phyloP scores from a whole-genome alignment of 257 asterid genomes.

The Salvia splendens region DNA sequence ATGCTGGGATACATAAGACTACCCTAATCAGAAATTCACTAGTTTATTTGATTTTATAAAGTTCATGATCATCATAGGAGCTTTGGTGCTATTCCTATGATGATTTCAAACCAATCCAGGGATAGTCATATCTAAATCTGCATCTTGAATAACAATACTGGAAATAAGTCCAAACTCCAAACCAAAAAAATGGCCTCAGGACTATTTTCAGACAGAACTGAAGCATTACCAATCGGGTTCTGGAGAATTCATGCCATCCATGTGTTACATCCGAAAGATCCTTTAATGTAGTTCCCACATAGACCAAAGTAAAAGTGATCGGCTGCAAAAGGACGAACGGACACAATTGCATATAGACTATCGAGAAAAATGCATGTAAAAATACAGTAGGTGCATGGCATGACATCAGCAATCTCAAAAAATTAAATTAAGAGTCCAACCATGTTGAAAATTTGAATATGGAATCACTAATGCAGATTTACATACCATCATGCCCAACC shows the following conservation, averaged over 20 bases:
- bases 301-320: slow-evolving; percentile 88
- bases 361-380: background rate
- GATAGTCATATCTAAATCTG: background rate
- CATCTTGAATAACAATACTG: background rate
- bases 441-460: background rate
- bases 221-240: slow-evolving; percentile 78
- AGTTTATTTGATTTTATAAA: background rate
- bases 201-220: slow-evolving; percentile 3
- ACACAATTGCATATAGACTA: slow-evolving; percentile 6
- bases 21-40: background rate
- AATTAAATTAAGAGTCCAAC: no score
- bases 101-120: background rate
- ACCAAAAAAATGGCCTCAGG: background rate
- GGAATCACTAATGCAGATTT: slow-evolving; percentile 15
- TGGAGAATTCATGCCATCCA: slow-evolving; percentile 89
- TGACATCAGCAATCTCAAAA: no score
- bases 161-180: background rate
- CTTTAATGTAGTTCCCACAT: slow-evolving; percentile 94
- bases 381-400: no score
- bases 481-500: slow-evolving; percentile 99
- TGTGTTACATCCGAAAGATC: slow-evolving; percentile 98
- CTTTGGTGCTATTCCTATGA: background rate
- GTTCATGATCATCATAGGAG: background rate
- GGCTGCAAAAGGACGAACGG: slow-evolving; percentile 59
- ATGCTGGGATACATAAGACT: slow-evolving; percentile 16